Conservation (phyloP, 2,329 filamentous ascomycete species). For the Venturia nashicola region DNA sequence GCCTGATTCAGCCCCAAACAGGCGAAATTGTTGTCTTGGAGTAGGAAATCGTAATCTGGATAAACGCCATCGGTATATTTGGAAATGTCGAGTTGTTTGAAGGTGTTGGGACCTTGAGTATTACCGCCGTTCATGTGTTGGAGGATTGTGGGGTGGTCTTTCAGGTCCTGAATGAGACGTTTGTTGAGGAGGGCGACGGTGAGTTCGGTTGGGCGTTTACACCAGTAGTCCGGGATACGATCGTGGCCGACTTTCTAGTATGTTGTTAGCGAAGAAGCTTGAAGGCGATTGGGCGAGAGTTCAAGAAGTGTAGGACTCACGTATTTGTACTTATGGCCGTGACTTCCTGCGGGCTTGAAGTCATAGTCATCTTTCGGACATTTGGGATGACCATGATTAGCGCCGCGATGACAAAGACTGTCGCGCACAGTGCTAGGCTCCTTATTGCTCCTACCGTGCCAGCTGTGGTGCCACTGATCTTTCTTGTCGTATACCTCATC, state of each 20-base stretch:
- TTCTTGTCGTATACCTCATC: background rate
- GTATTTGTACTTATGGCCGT: conserved; percentile 4
- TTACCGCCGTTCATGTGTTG: background rate
- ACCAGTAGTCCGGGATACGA: conserved; percentile 30
- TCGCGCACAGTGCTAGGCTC: background rate
- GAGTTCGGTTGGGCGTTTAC: conserved; percentile 16
- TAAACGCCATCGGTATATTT: background rate
- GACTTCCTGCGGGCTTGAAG: background rate
- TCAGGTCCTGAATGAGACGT: background rate
- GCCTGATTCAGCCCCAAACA: background rate
- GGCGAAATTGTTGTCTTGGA: background rate
- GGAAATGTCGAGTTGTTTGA: background rate
- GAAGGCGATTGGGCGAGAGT: background rate
- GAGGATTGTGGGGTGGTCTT: background rate
- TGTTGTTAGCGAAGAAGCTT: background rate
- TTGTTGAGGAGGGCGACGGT: background rate
- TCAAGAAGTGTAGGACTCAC: background rate
- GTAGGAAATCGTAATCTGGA: background rate
- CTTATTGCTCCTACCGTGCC: background rate
- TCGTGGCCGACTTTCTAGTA: conserved; percentile 22
- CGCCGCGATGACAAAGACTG: background rate
- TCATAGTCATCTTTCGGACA: background rate
- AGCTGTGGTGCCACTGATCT: background rate
- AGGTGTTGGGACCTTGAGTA: background rate
- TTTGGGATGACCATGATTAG: background rate